Conservation (phyloP, 2,329 filamentous ascomycete species). For the Byssochlamys sp. region DNA sequence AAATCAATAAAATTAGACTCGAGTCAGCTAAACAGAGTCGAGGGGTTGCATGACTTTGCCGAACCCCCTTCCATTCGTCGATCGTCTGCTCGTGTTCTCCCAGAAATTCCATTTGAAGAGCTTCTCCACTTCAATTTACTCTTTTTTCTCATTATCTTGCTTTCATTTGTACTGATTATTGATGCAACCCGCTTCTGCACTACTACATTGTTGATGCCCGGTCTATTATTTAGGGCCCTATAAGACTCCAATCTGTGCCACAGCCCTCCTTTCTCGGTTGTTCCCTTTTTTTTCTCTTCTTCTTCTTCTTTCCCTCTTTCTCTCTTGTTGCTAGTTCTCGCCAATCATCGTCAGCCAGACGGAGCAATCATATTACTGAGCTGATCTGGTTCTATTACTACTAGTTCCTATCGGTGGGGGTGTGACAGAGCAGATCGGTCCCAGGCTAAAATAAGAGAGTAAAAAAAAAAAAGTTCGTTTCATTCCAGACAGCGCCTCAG, state of each 20-base stretch:
- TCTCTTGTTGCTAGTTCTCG: background rate
- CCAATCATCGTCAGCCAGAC: slow-evolving; percentile 1
- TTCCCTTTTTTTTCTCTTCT: background rate
- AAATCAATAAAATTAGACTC: background rate
- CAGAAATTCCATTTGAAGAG: background rate
- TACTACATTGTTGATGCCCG: slow-evolving; percentile 7
- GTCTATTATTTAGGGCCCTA: slow-evolving; percentile 4
- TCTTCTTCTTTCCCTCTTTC: slow-evolving; percentile 3
- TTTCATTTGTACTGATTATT: slow-evolving; percentile 1
- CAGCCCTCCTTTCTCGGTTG: slow-evolving; percentile 7
- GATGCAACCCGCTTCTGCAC: background rate
- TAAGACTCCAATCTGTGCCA: slow-evolving; percentile 15
- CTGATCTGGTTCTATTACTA: background rate
- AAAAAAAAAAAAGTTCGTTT: background rate
- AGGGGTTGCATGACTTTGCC: background rate
- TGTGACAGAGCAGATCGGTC: background rate
- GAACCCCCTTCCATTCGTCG: background rate
- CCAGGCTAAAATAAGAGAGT: background rate
- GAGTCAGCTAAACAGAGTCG: background rate
- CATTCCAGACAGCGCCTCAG: background rate
- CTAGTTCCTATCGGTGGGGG: background rate
- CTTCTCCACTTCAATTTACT: background rate
- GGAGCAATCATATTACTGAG: slow-evolving; percentile 5
- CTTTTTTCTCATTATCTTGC: background rate
- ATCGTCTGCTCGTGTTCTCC: background rate